Conservation (phyloP, 2,329 filamentous ascomycete genomes). For the Colletotrichum karsti region DNA sequence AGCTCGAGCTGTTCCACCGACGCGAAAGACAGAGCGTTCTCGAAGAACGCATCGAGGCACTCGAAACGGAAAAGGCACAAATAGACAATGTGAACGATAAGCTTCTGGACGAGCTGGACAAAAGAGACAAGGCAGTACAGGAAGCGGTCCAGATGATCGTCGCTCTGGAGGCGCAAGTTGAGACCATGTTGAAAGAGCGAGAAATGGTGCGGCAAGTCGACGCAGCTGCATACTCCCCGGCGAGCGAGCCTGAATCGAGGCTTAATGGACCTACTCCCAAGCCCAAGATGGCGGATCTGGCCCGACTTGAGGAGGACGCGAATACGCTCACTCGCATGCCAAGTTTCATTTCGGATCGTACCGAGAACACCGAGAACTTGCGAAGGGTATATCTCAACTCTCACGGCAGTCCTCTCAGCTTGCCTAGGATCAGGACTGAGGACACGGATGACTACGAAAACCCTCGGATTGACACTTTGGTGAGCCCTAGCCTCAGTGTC, state of each 20-base stretch:
- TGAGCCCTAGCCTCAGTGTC: constrained; percentile 69
- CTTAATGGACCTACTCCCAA: constrained; percentile 15
- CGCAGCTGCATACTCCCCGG: constrained; percentile 43
- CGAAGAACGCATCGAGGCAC: constrained; percentile 63
- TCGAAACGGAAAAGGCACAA: constrained; percentile 63
- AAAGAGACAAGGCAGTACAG: constrained; percentile 74
- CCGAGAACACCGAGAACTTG: constrained; percentile 67
- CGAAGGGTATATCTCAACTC: constrained; percentile 65
- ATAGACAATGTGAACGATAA: constrained; percentile 66
- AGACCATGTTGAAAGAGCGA: constrained; percentile 61
- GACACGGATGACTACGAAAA: constrained; percentile 44
- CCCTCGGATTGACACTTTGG: constrained; percentile 46
- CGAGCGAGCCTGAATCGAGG: constrained; percentile 39
- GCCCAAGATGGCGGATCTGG: constrained; percentile 30
- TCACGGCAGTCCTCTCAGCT: constrained; percentile 56
- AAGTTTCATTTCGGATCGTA: constrained; percentile 70
- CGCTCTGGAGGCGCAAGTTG: constrained; percentile 67
- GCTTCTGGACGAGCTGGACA: constrained; percentile 68
- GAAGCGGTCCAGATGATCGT: constrained; percentile 78
- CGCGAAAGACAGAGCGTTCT: constrained; percentile 69
- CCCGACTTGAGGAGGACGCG: constrained; percentile 38
- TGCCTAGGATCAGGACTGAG: constrained; percentile 56
- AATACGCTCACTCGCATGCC: constrained; percentile 65
- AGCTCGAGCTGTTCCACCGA: constrained; percentile 76
- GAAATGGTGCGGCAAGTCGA: constrained; percentile 62